Evolutionary conservation across 1,284 basidiomycete genomes (phyloP), one percentile per base, ranked within the genome.

Genomic region (Fereydounia khargensis): DNA sequence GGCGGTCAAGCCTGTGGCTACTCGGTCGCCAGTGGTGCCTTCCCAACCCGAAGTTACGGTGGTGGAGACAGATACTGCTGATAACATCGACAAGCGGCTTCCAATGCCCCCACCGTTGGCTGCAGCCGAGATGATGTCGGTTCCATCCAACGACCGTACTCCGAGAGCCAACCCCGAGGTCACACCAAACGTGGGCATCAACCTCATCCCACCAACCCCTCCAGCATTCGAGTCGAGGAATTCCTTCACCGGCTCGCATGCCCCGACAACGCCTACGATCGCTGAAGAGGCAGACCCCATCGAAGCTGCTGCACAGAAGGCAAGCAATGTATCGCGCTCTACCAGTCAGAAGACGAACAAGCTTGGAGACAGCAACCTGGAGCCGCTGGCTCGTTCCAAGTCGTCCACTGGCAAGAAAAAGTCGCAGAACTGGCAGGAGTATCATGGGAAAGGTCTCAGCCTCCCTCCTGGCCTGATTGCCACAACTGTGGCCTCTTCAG

Each of bases 201-300:
- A 69, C 22, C 51, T 71, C 33, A 69, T 71, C 23, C 68, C 68
- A 8, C 68, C 68, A 11, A 71, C 68, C 3, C 66, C 68, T 4
- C 68, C 68, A 19, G 66, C 67, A 11, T 23, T 60, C 28, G 67
- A 65, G 32, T 35, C 45, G 14, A 39, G 49, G 22, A 40, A 35
- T 16, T 65, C 62, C 18, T 65, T 36, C 40, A 53, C 51, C 5
- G 42, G 43, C 4, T 52, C 52, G 9, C 53, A 46, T 14, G 53
- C 42, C 10, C 58, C 58, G 4, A 48, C 42, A 28, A 61, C 49
- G 4, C 48, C 52, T 1, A 51, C 42, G 6, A 61, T 61, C 28
- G 19, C 41, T 14, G 53, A 49, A n/a, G 52, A 52, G 17, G 31
- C 11, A 13, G 25, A 16, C 21, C 19, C 30, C 6, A 18, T 33